Base-by-base conservation (phyloP, 371 early-diverging fungal species). In the Rhizopus arrhizus region DNA sequence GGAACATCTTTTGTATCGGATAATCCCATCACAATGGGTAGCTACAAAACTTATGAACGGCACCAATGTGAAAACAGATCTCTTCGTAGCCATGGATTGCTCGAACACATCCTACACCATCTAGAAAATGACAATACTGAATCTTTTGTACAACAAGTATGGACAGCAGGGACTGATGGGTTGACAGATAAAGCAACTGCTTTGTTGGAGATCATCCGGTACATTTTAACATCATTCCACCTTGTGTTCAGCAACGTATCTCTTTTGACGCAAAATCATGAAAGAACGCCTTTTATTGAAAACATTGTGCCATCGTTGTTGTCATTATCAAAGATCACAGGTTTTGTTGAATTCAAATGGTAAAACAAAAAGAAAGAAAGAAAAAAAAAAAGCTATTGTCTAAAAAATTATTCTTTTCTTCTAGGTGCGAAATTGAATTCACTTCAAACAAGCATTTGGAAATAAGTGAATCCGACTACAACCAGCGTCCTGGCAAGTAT, bases 361-460 rank as follows among this genome's bases (percentile, higher is more conserved):
- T 50, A 7, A 50, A 45, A 45, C 16, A 45, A 16, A 45, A 45
- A 45, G 45, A 45, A 45, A 12, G 45, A 45, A 16, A n/a, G n/a
- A n/a, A n/a, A n/a, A n/a, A 45, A 16, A 45, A 45, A 45, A 45
- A 45, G 45, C 45, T 50, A 50, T 50, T 50, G 34, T 50, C 12
- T 32, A n/a, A 11, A 32, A 31, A 12, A 32, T 32, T 50, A 31
- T 11, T 12, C 34, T 32, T 36, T 49, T 57, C 35, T 58, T 58
- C 59, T 41, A 59, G 59, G 52, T 42, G 59, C n/a, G 59, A 59
- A 43, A 59, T 52, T 42, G 43, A 59, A 40, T 59, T 50, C 43
- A 59, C 52, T 10, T 59, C 52, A 9, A 42, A 12, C 42, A 59
- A 52, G 38, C 16, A 52, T 16, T 46, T 46, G 43, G 45, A 57